Conservation (phyloP, 208 protist genomes). For the Crithidia sp. region DNA sequence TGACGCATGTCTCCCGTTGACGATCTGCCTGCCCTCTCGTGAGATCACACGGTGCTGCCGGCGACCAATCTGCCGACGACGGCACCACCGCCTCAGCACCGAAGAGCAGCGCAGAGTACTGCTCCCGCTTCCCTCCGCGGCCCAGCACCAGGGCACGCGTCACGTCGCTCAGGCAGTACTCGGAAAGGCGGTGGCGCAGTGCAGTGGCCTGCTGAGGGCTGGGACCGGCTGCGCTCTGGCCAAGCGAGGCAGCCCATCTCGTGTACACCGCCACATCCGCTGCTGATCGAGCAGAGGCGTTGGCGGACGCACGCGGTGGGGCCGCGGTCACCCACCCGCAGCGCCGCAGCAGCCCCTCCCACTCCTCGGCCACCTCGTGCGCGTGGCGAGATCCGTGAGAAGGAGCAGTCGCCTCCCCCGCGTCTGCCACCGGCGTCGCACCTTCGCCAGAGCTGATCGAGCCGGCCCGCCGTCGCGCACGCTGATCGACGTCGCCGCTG, state of each 20-base stretch:
- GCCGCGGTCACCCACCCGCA: slow-evolving; percentile 35
- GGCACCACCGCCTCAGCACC: background rate
- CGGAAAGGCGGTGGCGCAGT: slow-evolving; percentile 26
- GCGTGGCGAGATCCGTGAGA: slow-evolving; percentile 27
- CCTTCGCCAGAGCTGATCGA: background rate
- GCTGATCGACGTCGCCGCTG: background rate
- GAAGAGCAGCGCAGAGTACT: slow-evolving; percentile 20
- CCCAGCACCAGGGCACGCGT: slow-evolving; percentile 34
- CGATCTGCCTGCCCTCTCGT: background rate
- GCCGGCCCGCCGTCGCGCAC: background rate
- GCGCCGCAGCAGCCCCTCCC: slow-evolving; percentile 26
- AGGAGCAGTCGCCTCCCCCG: background rate
- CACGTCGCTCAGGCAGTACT: slow-evolving; percentile 25
- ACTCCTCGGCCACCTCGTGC: slow-evolving; percentile 29
- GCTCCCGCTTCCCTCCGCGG: slow-evolving; percentile 19
- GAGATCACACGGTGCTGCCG: too few species aligned
- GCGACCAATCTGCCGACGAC: too few species aligned
- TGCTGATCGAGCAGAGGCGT: background rate
- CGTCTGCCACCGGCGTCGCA: too few species aligned
- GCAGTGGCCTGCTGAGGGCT: slow-evolving; percentile 25
- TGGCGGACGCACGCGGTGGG: slow-evolving; percentile 1
- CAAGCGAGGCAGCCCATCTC: slow-evolving; percentile 24
- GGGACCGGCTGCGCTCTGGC: slow-evolving; percentile 5
- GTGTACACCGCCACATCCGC: background rate
- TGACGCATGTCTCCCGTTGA: background rate